Percentiles rank a stretch among this genome's conserved stretches.
Conservation (phyloP, 768 basidiomycete species). For the Tylopilus vinaceipallidus region DNA sequence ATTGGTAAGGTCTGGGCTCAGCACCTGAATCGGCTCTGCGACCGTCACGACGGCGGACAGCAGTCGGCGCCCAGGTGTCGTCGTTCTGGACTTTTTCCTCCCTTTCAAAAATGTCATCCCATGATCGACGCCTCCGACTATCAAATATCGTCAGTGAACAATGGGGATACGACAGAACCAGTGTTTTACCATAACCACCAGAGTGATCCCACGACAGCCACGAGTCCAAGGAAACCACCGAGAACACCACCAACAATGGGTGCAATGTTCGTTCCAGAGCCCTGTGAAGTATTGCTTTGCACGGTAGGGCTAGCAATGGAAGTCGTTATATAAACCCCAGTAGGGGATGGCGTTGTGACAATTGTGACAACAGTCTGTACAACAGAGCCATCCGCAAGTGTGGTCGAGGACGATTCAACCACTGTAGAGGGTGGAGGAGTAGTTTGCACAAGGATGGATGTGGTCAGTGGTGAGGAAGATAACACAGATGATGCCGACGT, state of each 20-base stretch:
- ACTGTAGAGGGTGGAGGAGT: constrained; percentile 34
- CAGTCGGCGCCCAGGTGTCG: constrained; percentile 15
- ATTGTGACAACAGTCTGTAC: constrained; percentile 35
- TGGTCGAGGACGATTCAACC: constrained; percentile 34
- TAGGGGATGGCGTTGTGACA: constrained; percentile 36
- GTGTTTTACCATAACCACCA: constrained; percentile 51
- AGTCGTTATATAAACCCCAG: constrained; percentile 27
- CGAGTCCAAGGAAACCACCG: constrained; percentile 52
- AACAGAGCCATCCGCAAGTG: constrained; percentile 42
- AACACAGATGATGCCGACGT: constrained; percentile 4
- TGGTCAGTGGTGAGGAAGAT: constrained; percentile 14
- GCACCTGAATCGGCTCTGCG: constrained; percentile 30
- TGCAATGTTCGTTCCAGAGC: constrained; percentile 34
- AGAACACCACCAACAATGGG: constrained; percentile 54
- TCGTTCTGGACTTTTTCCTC: constrained; percentile 34
- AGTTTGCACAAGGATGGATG: constrained; percentile 27
- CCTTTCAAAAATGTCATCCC: constrained; percentile 55
- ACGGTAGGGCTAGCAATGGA: constrained; percentile 13
- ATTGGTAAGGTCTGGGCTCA: constrained; percentile 59
- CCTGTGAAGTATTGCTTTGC: constrained; percentile 15
- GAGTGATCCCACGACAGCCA: constrained; percentile 42
- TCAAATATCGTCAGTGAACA: constrained; percentile 8
- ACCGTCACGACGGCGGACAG: constrained; percentile 22
- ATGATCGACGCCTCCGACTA: constrained; percentile 45
- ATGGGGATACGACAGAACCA: constrained; percentile 1